A percentile compares a stretch with the other conserved stretches of the same genome.
Conservation (phyloP, 305 asterid species). For the Rubia occidens region DNA sequence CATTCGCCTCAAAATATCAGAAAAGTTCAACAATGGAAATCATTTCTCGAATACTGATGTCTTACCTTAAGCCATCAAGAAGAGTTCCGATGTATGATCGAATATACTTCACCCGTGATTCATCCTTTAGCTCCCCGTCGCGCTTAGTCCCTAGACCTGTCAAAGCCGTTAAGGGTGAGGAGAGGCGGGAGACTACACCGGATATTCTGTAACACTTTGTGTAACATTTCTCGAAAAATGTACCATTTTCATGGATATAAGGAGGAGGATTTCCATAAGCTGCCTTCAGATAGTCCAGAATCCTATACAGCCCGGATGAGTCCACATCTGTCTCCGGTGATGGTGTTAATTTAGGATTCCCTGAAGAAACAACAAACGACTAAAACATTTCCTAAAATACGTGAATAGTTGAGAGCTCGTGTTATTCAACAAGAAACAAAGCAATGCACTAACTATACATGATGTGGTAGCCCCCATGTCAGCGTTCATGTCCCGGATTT, state of each 20-base stretch:
- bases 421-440: background rate
- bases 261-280: constrained; percentile 40
- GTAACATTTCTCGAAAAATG: background rate
- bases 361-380: constrained; percentile 15
- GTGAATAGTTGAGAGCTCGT: background rate
- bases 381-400: background rate
- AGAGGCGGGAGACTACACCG: constrained; percentile 1
- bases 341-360: background rate
- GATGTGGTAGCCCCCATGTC: constrained; percentile 22
- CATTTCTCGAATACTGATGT: background rate
- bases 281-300: constrained; percentile 37
- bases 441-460: no score
- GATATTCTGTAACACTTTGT: no score
- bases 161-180: background rate
- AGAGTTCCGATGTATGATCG: constrained; percentile 3
- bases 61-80: constrained; percentile 30
- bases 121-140: constrained; percentile 16
- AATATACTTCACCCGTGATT: constrained; percentile 3
- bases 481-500: constrained; percentile 21
- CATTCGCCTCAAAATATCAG: background rate
- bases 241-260: constrained; percentile 55
- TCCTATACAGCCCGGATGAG: constrained; percentile 31
- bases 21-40: background rate
- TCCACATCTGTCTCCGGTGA: constrained; percentile 24
- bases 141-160: constrained; percentile 29